Evolutionary conservation across 2,329 filamentous ascomycete species (phyloP), one percentile per base, ranked within the genome.

Genomic region (Aspergillus sp.): DNA sequence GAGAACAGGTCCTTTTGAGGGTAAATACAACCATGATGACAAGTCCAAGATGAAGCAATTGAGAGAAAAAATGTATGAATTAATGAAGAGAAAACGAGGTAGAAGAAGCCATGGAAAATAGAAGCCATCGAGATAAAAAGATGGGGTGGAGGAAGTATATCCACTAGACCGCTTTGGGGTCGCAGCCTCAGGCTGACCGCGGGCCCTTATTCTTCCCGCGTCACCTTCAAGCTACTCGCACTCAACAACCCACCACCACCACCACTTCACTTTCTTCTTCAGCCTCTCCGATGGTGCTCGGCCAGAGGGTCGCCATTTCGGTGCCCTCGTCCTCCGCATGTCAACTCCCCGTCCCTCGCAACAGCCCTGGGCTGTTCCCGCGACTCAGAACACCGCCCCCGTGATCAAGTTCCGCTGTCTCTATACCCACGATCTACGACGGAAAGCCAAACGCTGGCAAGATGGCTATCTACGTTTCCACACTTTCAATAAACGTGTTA

Each of bases 391-490:
- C 62, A 87, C 85, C 17, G 90, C 91, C 2, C 79, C 82, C 0
- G 90, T 96, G 36, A 77, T 88, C 65, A 90, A 95, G 65, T 95
- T 87, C 70, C 81, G 83, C 56, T 96, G 92, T 69, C 84, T 96
- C 4, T 96, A 89, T 72, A 95, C 91, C 2, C 84, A 89, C 66
- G 92, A 96, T 66, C 70, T 95, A 40, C 84, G 85, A 47, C 85
- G 89, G 51, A 96, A 96, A 74, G 86, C 90, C 61, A 96, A 96
- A 69, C 80, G 89, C 55, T 96, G 92, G 92, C 90, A 95, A 65
- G 92, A 96, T 85, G 92, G 93, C 33, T 85, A 85, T 47, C 82
- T 96, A 55, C 88, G 87, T 58, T 95, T 87, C 59, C 92, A 96
- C 66, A 87, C 88, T 0, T 96, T 95, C 81, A 96, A 96, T 75